phyloP scores from a whole-genome alignment of 345 rosid species.

The Euclidium syriacum region DNA sequence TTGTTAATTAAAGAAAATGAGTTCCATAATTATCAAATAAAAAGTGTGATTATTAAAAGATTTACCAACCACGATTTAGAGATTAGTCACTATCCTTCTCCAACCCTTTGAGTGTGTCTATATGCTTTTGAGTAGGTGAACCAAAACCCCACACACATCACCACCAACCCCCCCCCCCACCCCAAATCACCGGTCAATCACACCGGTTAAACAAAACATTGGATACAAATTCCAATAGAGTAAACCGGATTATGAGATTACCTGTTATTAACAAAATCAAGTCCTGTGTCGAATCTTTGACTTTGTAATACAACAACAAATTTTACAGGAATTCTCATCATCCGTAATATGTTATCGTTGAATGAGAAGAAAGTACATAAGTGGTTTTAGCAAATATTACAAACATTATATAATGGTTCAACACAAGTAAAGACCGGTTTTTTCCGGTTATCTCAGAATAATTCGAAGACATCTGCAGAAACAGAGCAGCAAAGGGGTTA shows the following conservation, averaged over 20 bases:
- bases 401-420: not conserved
- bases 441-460: not conserved
- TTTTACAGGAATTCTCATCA: slow-evolving; percentile 3
- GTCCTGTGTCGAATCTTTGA: no score
- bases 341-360: not conserved
- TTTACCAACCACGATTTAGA: slow-evolving; percentile 15
- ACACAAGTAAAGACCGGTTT: not conserved
- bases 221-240: not conserved
- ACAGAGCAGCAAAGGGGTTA: not conserved
- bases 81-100: slow-evolving; percentile 21
- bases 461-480: slow-evolving; percentile 19
- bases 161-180: slow-evolving; percentile 22
- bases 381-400: not conserved
- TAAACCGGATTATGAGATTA: not conserved
- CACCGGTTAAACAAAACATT: slow-evolving; percentile 1
- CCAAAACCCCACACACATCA: slow-evolving; percentile 8
- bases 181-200: not conserved
- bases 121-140: slow-evolving; percentile 15
- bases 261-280: not conserved
- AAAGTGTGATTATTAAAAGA: not conserved
- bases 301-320: not conserved
- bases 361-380: slow-evolving; percentile 2
- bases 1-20: not conserved
- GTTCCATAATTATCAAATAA: not conserved
- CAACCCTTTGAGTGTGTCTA: slow-evolving; percentile 25